Conservation (phyloP, 768 basidiomycete genomes). For the Suillus plorans region DNA sequence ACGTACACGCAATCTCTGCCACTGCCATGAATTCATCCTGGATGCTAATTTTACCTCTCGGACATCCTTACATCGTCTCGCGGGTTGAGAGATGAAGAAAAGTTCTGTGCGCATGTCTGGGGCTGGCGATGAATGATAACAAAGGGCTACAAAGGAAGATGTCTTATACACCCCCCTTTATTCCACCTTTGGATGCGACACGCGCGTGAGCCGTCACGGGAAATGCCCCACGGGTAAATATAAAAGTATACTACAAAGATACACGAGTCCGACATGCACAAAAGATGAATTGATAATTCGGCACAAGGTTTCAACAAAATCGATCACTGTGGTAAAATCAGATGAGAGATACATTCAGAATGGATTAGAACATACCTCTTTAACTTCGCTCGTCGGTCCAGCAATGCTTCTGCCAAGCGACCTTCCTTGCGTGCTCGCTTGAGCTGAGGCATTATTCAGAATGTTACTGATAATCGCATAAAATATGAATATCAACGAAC, state of each 20-base stretch:
- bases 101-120: neutral
- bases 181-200: neutral
- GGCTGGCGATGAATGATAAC: neutral
- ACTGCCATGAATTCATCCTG: neutral
- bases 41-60: neutral
- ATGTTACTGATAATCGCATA: slow-evolving; percentile 1
- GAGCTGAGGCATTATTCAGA: slow-evolving; percentile 44
- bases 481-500: slow-evolving; percentile 37
- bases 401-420: slow-evolving; percentile 73
- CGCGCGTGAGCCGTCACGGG: neutral
- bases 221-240: neutral
- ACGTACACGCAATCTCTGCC: neutral
- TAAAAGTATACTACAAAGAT: slow-evolving; percentile 1
- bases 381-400: slow-evolving; percentile 79
- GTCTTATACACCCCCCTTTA: neutral
- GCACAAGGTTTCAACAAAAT: slow-evolving; percentile 37
- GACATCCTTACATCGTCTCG: neutral
- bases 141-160: neutral
- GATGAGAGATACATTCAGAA: slow-evolving; percentile 2
- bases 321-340: slow-evolving; percentile 36
- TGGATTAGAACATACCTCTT: slow-evolving; percentile 58
- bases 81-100: neutral
- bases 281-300: slow-evolving; percentile 6
- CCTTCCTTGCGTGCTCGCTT: slow-evolving; percentile 80
- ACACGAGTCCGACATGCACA: slow-evolving; percentile 8